Percentiles rank a stretch among this genome's conserved stretches.
These are phyloP conservation scores for Penstemon barbatus DNA, from an alignment of 257 asterid species.

Conservation along the genomic window DNA sequence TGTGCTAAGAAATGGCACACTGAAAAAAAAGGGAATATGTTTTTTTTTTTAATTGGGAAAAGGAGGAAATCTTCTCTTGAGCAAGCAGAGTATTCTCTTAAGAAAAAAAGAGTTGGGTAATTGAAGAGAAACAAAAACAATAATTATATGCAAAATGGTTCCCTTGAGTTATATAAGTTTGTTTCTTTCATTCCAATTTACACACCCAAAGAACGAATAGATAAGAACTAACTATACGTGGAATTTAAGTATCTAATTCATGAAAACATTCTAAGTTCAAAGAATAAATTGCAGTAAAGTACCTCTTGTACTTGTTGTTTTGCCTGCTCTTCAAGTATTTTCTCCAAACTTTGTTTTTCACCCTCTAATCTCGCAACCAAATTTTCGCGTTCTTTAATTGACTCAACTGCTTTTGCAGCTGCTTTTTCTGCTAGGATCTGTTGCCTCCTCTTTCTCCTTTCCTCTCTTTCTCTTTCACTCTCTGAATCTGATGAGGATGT, in stretches of 20 bases:
- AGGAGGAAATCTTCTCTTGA: slow-evolving; percentile 11
- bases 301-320: slow-evolving; percentile 95
- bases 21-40: too few species aligned
- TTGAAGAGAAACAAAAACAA: background rate
- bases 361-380: slow-evolving; percentile 91
- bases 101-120: background rate
- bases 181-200: background rate
- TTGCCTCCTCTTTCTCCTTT: slow-evolving; percentile 81
- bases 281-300: slow-evolving; percentile 17
- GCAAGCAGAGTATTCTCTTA: background rate
- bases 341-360: slow-evolving; percentile 93
- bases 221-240: slow-evolving; percentile 9
- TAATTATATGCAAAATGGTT: background rate
- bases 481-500: slow-evolving; percentile 81
- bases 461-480: slow-evolving; percentile 86
- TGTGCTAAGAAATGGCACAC: too few species aligned
- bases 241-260: slow-evolving; percentile 19
- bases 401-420: slow-evolving; percentile 80
- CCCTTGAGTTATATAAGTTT: background rate
- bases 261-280: background rate
- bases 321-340: slow-evolving; percentile 88
- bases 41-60: background rate
- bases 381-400: slow-evolving; percentile 87
- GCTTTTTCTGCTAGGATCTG: slow-evolving; percentile 90
- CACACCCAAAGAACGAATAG: slow-evolving; percentile 23